These are phyloP conservation scores for Cryptococcus deneoformans DNA, from an alignment of 1,284 basidiomycete species.

Conservation along the genomic window DNA sequence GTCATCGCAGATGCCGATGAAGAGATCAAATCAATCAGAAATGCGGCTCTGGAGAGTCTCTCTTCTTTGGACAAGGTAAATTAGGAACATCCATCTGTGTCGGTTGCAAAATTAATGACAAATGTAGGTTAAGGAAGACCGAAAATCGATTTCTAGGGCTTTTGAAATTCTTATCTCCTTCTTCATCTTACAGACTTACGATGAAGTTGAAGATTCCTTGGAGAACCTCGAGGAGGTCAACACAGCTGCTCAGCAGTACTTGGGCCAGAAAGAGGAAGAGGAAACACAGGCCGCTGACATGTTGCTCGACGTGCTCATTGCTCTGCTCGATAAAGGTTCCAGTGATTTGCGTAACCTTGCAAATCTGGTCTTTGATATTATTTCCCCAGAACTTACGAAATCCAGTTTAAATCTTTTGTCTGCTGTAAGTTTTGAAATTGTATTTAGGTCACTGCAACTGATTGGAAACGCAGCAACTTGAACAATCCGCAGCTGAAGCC, in stretches of 20 bases:
- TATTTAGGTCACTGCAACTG: constrained; percentile 7
- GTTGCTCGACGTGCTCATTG: constrained; percentile 82
- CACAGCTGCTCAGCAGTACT: constrained; percentile 24
- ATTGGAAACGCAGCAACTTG: constrained; percentile 65
- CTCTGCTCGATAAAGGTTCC: constrained; percentile 80
- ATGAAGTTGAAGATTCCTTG: constrained; percentile 58
- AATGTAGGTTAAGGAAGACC: constrained; percentile 43
- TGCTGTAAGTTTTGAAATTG: constrained; percentile 57
- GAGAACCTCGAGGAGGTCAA: constrained; percentile 58
- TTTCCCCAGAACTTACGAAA: constrained; percentile 66
- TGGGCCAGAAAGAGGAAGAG: constrained; percentile 36
- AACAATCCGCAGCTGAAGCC: constrained; percentile 50
- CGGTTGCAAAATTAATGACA: not conserved
- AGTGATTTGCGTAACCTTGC: constrained; percentile 77
- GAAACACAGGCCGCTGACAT: constrained; percentile 67
- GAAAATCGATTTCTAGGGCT: constrained; percentile 58
- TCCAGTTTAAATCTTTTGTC: constrained; percentile 81
- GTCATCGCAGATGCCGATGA: constrained; percentile 59
- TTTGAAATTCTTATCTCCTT: constrained; percentile 68
- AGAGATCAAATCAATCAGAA: constrained; percentile 56
- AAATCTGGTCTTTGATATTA: constrained; percentile 74
- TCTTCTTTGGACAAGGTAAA: not conserved
- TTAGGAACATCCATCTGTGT: no score
- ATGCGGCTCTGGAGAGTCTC: constrained; percentile 55
- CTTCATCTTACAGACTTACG: constrained; percentile 67